Evolutionary conservation across 306 rosid species (phyloP).

Genomic region (Gynostemma pentaphyllum): DNA sequence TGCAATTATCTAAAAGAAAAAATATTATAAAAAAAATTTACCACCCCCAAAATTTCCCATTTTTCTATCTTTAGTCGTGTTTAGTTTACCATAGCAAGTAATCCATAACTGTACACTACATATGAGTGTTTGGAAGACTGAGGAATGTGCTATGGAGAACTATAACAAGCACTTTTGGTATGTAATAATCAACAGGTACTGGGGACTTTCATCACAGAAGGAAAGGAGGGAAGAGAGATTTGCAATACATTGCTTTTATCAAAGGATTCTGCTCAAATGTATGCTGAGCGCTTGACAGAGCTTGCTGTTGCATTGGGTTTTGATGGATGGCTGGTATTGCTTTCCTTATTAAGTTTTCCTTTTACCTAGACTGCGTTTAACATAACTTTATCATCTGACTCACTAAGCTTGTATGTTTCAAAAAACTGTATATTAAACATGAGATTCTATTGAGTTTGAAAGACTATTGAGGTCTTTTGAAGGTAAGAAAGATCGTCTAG

Average conservation of each 20-base stretch:
- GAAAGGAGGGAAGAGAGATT: slow-evolving; percentile 52
- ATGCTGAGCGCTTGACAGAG: slow-evolving; percentile 67
- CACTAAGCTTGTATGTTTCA: not conserved
- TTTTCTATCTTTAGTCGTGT: no score
- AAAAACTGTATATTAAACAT: no score
- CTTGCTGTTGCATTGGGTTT: slow-evolving; percentile 72
- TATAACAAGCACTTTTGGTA: not conserved
- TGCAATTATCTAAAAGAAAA: no score
- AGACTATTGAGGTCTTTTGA: not conserved
- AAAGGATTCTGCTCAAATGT: slow-evolving; percentile 64
- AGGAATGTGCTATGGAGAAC: not conserved
- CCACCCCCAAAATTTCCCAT: no score
- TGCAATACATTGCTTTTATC: slow-evolving; percentile 50
- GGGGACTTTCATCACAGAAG: slow-evolving; percentile 88
- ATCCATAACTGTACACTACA: not conserved
- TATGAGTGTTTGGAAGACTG: not conserved
- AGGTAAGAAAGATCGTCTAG: no score
- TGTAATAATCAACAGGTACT: slow-evolving; percentile 39
- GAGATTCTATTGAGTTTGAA: not conserved
- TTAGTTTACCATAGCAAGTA: not conserved
- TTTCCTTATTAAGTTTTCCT: not conserved
- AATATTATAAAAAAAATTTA: no score
- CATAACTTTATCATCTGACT: not conserved
- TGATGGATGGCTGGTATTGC: slow-evolving; percentile 92
- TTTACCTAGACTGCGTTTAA: not conserved